phyloP scores from a whole-genome alignment of 148 eudicot genomes.

The Camellia sinensis region DNA sequence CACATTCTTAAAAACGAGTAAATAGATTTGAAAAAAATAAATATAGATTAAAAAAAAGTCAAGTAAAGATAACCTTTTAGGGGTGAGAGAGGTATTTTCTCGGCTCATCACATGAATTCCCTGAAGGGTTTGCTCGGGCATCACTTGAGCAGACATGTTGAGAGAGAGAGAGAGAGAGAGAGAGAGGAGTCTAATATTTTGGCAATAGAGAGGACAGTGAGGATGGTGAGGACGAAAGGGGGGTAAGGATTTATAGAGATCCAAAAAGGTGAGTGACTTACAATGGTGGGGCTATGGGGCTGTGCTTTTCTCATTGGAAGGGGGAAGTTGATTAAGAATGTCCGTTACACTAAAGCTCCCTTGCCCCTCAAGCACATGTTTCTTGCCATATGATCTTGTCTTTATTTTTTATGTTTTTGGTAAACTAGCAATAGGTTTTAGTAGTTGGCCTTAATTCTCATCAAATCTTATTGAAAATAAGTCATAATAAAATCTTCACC shows the following conservation, averaged over 20 bases:
- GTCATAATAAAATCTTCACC: too few species aligned
- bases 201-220: not conserved
- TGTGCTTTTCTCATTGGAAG: not conserved
- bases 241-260: slow-evolving; percentile 8
- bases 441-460: too few species aligned
- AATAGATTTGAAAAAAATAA: not conserved
- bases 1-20: not conserved
- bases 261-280: not conserved
- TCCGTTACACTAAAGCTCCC: slow-evolving; percentile 12
- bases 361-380: slow-evolving; percentile 18
- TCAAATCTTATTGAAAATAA: too few species aligned
- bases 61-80: slow-evolving; percentile 10
- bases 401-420: not conserved
- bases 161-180: not conserved
- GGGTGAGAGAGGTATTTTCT: slow-evolving; percentile 9
- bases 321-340: slow-evolving; percentile 19
- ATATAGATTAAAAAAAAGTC: not conserved
- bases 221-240: not conserved
- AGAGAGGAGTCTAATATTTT: not conserved
- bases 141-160: slow-evolving; percentile 23
- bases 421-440: too few species aligned
- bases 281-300: not conserved
- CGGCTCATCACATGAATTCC: slow-evolving; percentile 17
- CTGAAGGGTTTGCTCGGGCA: slow-evolving; percentile 4
- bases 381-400: not conserved